Base-by-base conservation (phyloP, 768 basidiomycete species). In the Auriculariales sp. region DNA sequence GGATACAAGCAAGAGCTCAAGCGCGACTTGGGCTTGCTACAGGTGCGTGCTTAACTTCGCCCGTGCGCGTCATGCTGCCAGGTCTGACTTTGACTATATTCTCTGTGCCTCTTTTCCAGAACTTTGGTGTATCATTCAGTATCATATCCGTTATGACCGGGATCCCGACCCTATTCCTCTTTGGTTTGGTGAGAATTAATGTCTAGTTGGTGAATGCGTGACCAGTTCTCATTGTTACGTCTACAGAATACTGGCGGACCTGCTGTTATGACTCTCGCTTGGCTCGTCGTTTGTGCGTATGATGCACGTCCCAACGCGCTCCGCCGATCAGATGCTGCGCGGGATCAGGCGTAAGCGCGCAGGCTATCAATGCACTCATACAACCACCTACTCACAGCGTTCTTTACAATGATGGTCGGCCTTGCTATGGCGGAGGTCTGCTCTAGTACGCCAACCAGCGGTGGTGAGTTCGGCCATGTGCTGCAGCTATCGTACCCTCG, bases 231-330 rank as follows among this genome's bases (percentile, higher is more conserved):
- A 29, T 46, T 47, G 48, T n/a, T 47, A 39, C 11, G 54, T 51
- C 12, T 27, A 51, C 36, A 84, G 78, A 80, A 75, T 44, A 85
- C 81, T 0, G 83, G 83, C 34, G 83, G 83, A 6, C 81, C 82
- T 0, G 82, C 70, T 0, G 81, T 83, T 3, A 86, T 84, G 82
- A 79, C 80, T 0, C 83, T 80, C 79, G 79, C 80, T 15, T 84
- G 77, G 75, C 59, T 81, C 3, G 70, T 81, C 29, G 80, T 79
- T 31, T 63, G 78, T 81, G 54, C 52, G 77, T 54, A 17, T 35
- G n/a, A 17, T 17, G 17, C n/a, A 14, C 22, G 27, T 7, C 28
- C 17, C 17, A 28, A 19, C 19, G 19, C 28, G n/a, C n/a, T n/a
- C n/a, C 14, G 17, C 24, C 12, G 15, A 10, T 14, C 14, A 14